Conservation (phyloP, 345 rosid genomes). For the Rhodamnia rubescens region DNA sequence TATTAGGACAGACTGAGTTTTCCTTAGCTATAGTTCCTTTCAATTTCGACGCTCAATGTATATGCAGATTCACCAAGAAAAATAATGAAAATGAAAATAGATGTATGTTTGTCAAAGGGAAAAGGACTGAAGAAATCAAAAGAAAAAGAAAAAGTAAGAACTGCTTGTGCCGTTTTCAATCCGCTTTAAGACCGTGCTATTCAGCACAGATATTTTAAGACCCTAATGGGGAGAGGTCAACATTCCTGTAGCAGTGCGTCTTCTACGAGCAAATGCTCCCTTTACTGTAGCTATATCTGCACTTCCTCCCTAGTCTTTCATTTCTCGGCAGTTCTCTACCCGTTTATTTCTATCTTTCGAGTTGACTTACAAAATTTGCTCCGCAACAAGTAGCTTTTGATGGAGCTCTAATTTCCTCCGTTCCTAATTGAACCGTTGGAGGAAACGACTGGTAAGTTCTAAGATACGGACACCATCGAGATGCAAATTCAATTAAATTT, state of each 20-base stretch:
- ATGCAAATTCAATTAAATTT: neutral
- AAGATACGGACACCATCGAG: neutral
- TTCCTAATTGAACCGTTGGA: neutral
- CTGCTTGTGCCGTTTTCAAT: neutral
- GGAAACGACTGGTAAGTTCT: neutral
- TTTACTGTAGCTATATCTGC: neutral
- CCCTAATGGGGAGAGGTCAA: neutral
- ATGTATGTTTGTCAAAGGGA: neutral
- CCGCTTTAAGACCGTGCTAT: neutral
- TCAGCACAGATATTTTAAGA: neutral
- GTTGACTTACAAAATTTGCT: neutral
- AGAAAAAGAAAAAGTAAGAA: neutral
- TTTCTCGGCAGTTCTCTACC: neutral
- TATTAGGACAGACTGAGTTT: neutral
- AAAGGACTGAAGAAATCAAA: neutral
- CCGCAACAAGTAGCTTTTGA: neutral
- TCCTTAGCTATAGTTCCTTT: neutral
- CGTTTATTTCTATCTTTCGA: neutral
- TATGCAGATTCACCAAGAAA: neutral
- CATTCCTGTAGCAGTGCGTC: neutral
- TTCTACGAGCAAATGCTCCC: neutral
- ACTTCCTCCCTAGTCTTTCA: neutral
- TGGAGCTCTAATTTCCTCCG: neutral
- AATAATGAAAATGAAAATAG: neutral
- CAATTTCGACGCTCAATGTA: neutral